Conservation (phyloP, 2,329 filamentous ascomycete species). For the Xylariaceae sp. region DNA sequence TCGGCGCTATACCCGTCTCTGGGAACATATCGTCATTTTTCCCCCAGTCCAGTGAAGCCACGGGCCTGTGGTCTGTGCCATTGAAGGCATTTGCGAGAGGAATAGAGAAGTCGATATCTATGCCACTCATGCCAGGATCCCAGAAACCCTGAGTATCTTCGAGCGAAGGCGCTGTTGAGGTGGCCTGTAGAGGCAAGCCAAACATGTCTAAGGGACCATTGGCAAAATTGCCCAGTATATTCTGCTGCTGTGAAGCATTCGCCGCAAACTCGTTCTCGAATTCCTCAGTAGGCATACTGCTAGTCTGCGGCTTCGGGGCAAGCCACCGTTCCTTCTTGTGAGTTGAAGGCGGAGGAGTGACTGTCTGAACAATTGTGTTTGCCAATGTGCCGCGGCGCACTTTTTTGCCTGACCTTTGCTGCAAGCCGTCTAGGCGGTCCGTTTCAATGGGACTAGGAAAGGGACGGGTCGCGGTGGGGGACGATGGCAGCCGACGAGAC, state of each 20-base stretch:
- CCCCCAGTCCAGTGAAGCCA: conserved; percentile 54
- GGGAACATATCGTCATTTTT: conserved; percentile 52
- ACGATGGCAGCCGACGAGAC: conserved; percentile 53
- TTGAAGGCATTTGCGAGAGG: conserved; percentile 43
- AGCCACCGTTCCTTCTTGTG: conserved; percentile 53
- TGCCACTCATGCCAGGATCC: conserved; percentile 52
- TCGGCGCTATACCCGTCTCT: conserved; percentile 36
- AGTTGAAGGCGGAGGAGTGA: conserved; percentile 55
- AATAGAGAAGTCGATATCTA: conserved; percentile 55
- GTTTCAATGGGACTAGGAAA: conserved; percentile 31
- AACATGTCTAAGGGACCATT: conserved; percentile 51
- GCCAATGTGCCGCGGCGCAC: conserved; percentile 39
- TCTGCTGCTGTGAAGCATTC: conserved; percentile 43
- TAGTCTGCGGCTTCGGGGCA: conserved; percentile 42
- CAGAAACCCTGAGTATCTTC: conserved; percentile 46
- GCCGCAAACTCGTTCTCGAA: conserved; percentile 50
- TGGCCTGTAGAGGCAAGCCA: conserved; percentile 55
- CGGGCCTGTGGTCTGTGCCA: conserved; percentile 40
- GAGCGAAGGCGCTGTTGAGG: conserved; percentile 44
- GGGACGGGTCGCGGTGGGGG: conserved; percentile 42
- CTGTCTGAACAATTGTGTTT: conserved; percentile 44
- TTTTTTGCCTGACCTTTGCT: conserved; percentile 41
- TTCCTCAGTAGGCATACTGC: conserved; percentile 54
- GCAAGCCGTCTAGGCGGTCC: conserved; percentile 26
- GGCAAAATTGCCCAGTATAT: conserved; percentile 42